phyloP scores from a whole-genome alignment of 768 basidiomycete species.

The Tricholoma matsutake region DNA sequence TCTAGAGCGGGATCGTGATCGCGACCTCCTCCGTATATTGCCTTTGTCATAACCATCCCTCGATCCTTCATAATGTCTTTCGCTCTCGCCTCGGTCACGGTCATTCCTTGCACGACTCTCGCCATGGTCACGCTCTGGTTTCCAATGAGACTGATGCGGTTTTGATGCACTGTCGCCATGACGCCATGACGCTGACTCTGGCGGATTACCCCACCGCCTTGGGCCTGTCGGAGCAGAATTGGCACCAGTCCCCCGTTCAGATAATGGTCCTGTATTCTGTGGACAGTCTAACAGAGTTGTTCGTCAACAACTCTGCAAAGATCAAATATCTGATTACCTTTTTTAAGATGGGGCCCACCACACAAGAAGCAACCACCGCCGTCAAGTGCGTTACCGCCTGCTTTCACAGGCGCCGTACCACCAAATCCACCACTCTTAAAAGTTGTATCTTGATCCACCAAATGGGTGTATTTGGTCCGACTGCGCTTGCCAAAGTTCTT shows the following conservation, averaged over 20 bases:
- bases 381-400: constrained; percentile 53
- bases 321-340: constrained; percentile 49
- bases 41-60: constrained; percentile 23
- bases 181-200: constrained; percentile 35
- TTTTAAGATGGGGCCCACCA: constrained; percentile 91
- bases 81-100: constrained; percentile 8
- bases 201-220: constrained; percentile 30
- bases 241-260: constrained; percentile 29
- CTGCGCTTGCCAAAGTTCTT: constrained; percentile 91
- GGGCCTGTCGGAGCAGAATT: constrained; percentile 31
- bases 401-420: constrained; percentile 48
- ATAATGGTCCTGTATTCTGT: constrained; percentile 42
- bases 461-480: constrained; percentile 94
- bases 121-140: constrained; percentile 26
- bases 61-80: constrained; percentile 11
- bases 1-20: constrained; percentile 27
- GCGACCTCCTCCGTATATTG: constrained; percentile 24
- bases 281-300: constrained; percentile 40
- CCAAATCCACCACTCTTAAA: constrained; percentile 60
- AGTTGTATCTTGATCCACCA: constrained; percentile 93
- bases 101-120: constrained; percentile 17
- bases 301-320: background rate
- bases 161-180: constrained; percentile 16
- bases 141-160: constrained; percentile 25
- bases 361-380: constrained; percentile 86